Conservation (phyloP, 139 green algal genomes). For the Edaphochlamys debaryana region DNA sequence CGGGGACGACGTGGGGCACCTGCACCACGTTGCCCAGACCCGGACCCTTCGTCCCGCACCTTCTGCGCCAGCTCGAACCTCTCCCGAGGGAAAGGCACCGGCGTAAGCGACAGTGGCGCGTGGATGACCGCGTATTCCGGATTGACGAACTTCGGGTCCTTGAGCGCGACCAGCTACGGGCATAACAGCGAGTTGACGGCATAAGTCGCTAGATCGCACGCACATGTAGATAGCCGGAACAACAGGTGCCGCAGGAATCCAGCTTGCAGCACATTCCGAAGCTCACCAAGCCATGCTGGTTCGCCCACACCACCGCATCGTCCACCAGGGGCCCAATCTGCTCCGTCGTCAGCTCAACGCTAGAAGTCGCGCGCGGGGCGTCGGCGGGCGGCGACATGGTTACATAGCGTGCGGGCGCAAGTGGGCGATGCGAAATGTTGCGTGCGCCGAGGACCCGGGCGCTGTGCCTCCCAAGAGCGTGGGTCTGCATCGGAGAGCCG, state of each 20-base stretch:
- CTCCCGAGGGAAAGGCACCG: constrained; percentile 82
- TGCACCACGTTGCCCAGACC: no score
- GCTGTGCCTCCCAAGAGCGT: no score
- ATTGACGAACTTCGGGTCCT: constrained; percentile 34
- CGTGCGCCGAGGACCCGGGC: no score
- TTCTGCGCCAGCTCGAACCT: constrained; percentile 63
- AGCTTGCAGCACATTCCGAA: background rate
- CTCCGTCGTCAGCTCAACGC: background rate
- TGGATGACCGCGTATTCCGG: constrained; percentile 68
- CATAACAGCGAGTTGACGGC: background rate
- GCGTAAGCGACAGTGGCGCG: constrained; percentile 87
- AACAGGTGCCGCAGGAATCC: no score
- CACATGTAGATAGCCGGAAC: background rate
- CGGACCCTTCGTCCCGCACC: no score
- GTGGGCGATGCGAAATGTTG: no score
- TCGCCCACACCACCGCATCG: constrained; percentile 85
- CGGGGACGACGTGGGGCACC: no score
- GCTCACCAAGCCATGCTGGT: constrained; percentile 85
- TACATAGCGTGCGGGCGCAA: no score
- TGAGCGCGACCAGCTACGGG: constrained; percentile 45
- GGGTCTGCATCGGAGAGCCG: no score
- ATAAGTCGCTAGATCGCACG: background rate
- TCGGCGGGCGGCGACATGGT: no score
- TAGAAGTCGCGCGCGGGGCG: background rate
- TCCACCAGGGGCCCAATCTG: constrained; percentile 61